Evolutionary conservation across 2,329 filamentous ascomycete genomes (phyloP), one percentile per base, ranked within the genome.

Genomic region (Alternaria brassicae): DNA sequence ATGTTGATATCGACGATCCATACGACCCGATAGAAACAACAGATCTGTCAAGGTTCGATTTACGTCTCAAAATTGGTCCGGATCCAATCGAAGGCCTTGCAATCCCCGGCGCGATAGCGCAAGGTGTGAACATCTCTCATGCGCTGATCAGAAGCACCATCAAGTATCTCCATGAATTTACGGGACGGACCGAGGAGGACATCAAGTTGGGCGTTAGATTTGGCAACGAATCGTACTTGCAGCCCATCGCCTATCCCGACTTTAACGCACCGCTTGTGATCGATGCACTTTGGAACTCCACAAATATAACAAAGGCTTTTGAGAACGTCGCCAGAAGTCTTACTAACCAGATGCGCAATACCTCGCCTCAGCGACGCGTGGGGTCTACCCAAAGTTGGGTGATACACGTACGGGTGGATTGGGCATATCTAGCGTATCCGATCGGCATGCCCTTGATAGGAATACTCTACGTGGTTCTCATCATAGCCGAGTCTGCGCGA

Each of bases 51-150:
- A n/a, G n/a, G n/a, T 25, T 34, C 30, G 13, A 13, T 13, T 34
- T 34, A n/a, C n/a, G n/a, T n/a, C n/a, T n/a, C n/a, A n/a, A n/a
- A n/a, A n/a, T n/a, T n/a, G n/a, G n/a, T n/a, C n/a, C n/a, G n/a
- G n/a, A n/a, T n/a, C n/a, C n/a, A n/a, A n/a, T n/a, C n/a, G n/a
- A n/a, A n/a, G n/a, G n/a, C n/a, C n/a, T n/a, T n/a, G n/a, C n/a
- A n/a, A n/a, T n/a, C n/a, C n/a, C n/a, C n/a, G n/a, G n/a, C n/a
- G n/a, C n/a, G n/a, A n/a, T n/a, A 21, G 32, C 34, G 2, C 51
- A 41, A 19, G 28, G 27, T 13, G 19, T 54, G 6, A 54, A 54
- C 51, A 45, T 47, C 23, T 37, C 51, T n/a, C 51, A 54, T n/a
- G 23, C 51, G n/a, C 40, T 53, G 15, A 25, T 53, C n/a, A 25